These are phyloP conservation scores for Myriosclerotinia scirpicola DNA, from an alignment of 2,329 filamentous ascomycete species.

Conservation along the genomic window DNA sequence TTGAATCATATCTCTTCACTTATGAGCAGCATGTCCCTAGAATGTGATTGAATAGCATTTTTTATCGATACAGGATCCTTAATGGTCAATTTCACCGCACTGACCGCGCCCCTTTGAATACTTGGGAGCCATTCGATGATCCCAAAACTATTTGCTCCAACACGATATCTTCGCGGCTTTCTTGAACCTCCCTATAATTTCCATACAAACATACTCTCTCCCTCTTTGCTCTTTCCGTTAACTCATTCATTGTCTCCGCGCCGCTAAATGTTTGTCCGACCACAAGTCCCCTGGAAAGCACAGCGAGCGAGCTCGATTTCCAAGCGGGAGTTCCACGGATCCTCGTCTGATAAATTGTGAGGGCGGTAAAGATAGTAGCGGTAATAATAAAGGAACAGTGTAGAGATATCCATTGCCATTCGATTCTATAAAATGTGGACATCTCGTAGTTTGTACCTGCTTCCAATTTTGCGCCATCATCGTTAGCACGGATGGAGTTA, in stretches of 20 bases:
- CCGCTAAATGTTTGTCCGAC: conserved; percentile 2
- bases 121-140: background rate
- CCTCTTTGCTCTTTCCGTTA: conserved; percentile 4
- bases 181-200: conserved; percentile 1
- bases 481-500: conserved; percentile 12
- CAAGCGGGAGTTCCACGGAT: conserved; percentile 6
- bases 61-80: background rate
- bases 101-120: background rate
- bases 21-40: background rate
- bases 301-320: conserved; percentile 14
- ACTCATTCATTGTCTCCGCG: conserved; percentile 1
- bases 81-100: background rate
- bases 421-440: background rate
- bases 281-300: conserved; percentile 6
- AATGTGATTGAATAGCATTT: background rate
- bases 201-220: conserved; percentile 4
- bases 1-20: background rate
- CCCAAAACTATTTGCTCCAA: conserved; percentile 13
- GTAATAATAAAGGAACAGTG: conserved; percentile 8
- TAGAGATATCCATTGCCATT: conserved; percentile 15
- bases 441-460: background rate
- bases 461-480: background rate
- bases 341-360: conserved; percentile 14
- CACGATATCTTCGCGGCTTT: background rate
- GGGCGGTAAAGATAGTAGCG: background rate